These are phyloP conservation scores for Huntiella moniliformis DNA, from an alignment of 2,329 filamentous ascomycete genomes.

Conservation along the genomic window DNA sequence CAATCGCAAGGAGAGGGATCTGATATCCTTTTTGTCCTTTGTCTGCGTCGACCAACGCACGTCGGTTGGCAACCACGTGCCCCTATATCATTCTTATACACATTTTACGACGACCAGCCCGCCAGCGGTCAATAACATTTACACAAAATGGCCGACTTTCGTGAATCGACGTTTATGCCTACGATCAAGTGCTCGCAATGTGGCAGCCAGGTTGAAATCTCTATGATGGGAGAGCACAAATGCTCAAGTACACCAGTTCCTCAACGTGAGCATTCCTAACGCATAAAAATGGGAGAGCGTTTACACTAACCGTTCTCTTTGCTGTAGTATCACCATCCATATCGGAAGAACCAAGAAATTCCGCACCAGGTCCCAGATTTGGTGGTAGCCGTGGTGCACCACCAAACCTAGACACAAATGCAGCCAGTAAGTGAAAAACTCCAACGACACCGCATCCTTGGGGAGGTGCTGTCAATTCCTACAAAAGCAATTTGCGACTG, in stretches of 20 bases:
- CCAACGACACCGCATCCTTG: too few relatives aligned
- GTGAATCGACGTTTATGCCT: constrained; percentile 54
- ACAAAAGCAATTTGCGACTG: too few relatives aligned
- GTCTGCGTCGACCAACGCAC: too few relatives aligned
- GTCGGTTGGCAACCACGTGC: too few relatives aligned
- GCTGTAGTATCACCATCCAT: constrained; percentile 4
- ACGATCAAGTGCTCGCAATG: constrained; percentile 79
- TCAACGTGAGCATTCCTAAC: constrained; percentile 2
- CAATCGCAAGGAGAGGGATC: too few relatives aligned
- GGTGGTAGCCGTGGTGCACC: constrained; percentile 15
- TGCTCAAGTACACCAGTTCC: constrained; percentile 24
- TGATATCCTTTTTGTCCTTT: too few relatives aligned
- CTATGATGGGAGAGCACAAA: constrained; percentile 68
- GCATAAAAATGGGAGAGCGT: neutral
- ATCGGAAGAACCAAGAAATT: constrained; percentile 7
- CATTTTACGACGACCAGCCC: too few relatives aligned
- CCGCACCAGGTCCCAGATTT: neutral
- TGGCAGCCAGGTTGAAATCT: constrained; percentile 59
- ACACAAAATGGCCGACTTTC: constrained; percentile 20
- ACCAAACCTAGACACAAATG: constrained; percentile 31
- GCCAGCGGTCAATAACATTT: neutral
- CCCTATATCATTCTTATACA: too few relatives aligned
- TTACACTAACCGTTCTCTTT: constrained; percentile 23
- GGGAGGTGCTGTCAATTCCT: too few relatives aligned
- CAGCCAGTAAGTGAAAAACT: constrained; percentile 27